Evolutionary conservation across 768 basidiomycete species (phyloP).

Genomic region (Sporobolomyces pararoseus): DNA sequence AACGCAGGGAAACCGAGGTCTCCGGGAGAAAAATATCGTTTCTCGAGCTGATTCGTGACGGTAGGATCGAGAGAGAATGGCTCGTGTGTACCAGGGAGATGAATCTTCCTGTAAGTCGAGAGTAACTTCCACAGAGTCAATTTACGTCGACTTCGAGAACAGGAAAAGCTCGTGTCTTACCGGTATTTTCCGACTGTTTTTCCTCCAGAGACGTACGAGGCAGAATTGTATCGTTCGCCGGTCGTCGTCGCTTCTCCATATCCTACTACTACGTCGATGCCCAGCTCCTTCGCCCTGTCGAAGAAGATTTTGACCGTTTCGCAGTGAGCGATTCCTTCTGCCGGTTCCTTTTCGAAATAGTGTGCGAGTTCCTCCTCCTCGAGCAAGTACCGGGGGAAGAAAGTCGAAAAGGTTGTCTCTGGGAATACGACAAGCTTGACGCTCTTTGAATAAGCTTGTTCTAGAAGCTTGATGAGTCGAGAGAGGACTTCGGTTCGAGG

Average conservation of each 20-base stretch:
- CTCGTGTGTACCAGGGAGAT: slow-evolving; percentile 33
- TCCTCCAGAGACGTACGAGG: slow-evolving; percentile 46
- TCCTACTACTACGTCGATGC: slow-evolving; percentile 48
- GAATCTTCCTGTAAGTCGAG: not conserved
- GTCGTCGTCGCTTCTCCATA: slow-evolving; percentile 47
- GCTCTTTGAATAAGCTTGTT: not conserved
- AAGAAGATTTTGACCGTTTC: slow-evolving; percentile 46
- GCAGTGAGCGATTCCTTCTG: slow-evolving; percentile 40
- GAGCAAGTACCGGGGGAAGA: slow-evolving; percentile 49
- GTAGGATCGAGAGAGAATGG: slow-evolving; percentile 46
- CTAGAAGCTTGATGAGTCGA: slow-evolving; percentile 45
- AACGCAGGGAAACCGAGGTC: slow-evolving; percentile 48
- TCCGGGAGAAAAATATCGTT: slow-evolving; percentile 48
- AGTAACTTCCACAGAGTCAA: too few species aligned
- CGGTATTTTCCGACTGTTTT: slow-evolving; percentile 47
- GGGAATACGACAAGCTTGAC: slow-evolving; percentile 38
- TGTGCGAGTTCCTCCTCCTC: slow-evolving; percentile 46
- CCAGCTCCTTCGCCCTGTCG: slow-evolving; percentile 41
- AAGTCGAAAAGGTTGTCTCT: slow-evolving; percentile 43
- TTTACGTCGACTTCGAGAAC: too few species aligned
- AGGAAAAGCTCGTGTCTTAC: not conserved
- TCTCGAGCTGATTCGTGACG: slow-evolving; percentile 50
- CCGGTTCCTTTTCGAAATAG: slow-evolving; percentile 46
- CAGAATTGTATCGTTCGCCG: slow-evolving; percentile 46
- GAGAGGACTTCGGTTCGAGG: slow-evolving; percentile 41